Evolutionary conservation across 2,329 filamentous ascomycete species (phyloP), one percentile per base, ranked within the genome.

Genomic region (Diaporthe caulivora): DNA sequence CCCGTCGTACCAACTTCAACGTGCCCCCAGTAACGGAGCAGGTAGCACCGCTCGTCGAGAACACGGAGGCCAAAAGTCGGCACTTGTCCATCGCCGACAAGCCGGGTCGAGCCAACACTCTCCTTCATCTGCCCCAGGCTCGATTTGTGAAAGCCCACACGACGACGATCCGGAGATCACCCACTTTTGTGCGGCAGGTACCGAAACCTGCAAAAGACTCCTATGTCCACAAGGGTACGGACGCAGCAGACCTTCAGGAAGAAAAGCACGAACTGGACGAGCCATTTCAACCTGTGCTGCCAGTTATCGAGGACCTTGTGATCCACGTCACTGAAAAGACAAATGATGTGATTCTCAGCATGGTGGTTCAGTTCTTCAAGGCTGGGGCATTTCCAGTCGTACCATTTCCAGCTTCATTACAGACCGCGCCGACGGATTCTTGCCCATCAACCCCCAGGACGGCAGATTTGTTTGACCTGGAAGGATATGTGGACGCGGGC

Each of bases 281-380:
- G 21, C 70, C 78, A 0, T 84, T 85, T 51, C 81, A 84, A 44
- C 82, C 87, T 1, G 83, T 90, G 0, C 82, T 92, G 29, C 86
- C 87, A 0, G 80, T 90, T 54, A 77, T 83, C 0, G 91, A 92
- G 77, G 88, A 92, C 74, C 78, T 91, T 1, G 84, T 91, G 2
- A 82, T 92, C 31, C 83, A 88, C 58, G 86, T 92, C 71, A 86
- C 85, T 18, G 83, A 86, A 11, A 84, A 85, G 2, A 79, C 80
- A 1, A 78, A 79, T 0, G 84, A 88, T 73, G 74, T 79, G 2
- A 77, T 87, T 0, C 79, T 91, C 1, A 85, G 87, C 29, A 83
- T 83, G 1, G 83, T 87, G 21, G 81, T 91, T 42, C 80, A 82
- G 37, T 84, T 85, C 1, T 88, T 90, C 75, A 83, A 82, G 72